These are phyloP conservation scores for Geum urbanum DNA, from an alignment of 306 rosid genomes.

Conservation along the genomic window DNA sequence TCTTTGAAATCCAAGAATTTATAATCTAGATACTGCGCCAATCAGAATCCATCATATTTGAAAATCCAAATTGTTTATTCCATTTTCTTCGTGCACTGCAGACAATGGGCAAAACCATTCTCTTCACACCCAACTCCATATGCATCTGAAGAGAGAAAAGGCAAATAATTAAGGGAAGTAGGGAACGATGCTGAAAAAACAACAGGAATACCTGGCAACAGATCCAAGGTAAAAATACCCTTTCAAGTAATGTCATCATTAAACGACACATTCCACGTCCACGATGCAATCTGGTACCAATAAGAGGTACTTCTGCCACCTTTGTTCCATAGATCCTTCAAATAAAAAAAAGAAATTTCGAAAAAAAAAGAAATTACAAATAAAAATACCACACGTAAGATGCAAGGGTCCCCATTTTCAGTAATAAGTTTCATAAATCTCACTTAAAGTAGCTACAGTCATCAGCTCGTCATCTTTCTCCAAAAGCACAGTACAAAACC, in stretches of 20 bases:
- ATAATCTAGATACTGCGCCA: not conserved
- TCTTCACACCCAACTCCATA: slow-evolving; percentile 1
- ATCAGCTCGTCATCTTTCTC: slow-evolving; percentile 69
- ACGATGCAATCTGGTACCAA: slow-evolving; percentile 73
- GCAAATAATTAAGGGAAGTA: not conserved
- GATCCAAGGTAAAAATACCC: not conserved
- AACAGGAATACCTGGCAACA: not conserved
- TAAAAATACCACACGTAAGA: not conserved
- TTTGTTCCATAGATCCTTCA: slow-evolving; percentile 64
- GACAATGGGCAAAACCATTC: not conserved
- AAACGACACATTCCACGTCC: slow-evolving; percentile 79
- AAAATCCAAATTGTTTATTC: not conserved
- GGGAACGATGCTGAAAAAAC: not conserved
- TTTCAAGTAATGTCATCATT: not conserved
- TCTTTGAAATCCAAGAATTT: not conserved
- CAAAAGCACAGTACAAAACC: slow-evolving; percentile 72
- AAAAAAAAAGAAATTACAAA: slow-evolving; percentile 12
- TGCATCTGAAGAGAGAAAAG: not conserved
- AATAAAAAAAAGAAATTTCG: slow-evolving; percentile 14
- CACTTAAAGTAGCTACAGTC: slow-evolving; percentile 72
- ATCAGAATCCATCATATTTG: not conserved
- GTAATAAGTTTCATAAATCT: slow-evolving; percentile 14
- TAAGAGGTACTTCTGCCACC: slow-evolving; percentile 86
- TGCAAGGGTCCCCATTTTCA: not conserved
- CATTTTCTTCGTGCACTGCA: not conserved